Base-by-base conservation (phyloP, 371 early-diverging fungal species). In the Parasitella parasitica region DNA sequence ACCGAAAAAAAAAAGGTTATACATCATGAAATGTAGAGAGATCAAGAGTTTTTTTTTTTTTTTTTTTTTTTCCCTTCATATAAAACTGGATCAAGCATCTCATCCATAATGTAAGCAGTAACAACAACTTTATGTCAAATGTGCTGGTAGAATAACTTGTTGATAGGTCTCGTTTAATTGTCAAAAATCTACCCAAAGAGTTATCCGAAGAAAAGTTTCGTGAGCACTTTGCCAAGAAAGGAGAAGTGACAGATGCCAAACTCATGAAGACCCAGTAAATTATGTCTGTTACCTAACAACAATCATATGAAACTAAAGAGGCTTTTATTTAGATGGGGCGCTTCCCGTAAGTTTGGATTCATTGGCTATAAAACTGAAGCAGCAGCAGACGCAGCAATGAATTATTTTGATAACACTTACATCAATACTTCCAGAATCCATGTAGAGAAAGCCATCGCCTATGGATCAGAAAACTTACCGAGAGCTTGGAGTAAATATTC, bases 181-280 rank as follows among this genome's bases (percentile, higher is more conserved):
- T 97, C 57, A 97, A 96, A 70, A 95, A 95, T 75, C 81, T 98
- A 27, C 98, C 98, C 37, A 93, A 92, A 71, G 84, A 94, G 66
- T 76, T 93, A 35, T 86, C 89, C 11, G 89, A 90, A 38, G 93
- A 94, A 37, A 84, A 94, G 60, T 84, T 98, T 66, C 82, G 88
- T 39, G 89, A 89, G 58, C 96, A 96, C 72, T 98, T 98, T 75
- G 80, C 86, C 39, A 66, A 82, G 24, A 88, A 89, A 57, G 95
- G 94, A 49, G 86, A 91, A 69, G 84, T 98, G 13, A 98, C 98
- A 0, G 98, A 98, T 70, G 90, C 87, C 37, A 94, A 93, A 76
- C 84, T 98, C 13, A 91, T 92, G 67, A 84, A 86, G 56, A 93
- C 92, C 57, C 66, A 71, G 92, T 91, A 86, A 70, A 84, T 35